Percentiles rank a stretch among this genome's conserved stretches.
Evolutionary conservation across 2,329 filamentous ascomycete species (phyloP).

Genomic region (Lasiodiplodia hormozganensis): DNA sequence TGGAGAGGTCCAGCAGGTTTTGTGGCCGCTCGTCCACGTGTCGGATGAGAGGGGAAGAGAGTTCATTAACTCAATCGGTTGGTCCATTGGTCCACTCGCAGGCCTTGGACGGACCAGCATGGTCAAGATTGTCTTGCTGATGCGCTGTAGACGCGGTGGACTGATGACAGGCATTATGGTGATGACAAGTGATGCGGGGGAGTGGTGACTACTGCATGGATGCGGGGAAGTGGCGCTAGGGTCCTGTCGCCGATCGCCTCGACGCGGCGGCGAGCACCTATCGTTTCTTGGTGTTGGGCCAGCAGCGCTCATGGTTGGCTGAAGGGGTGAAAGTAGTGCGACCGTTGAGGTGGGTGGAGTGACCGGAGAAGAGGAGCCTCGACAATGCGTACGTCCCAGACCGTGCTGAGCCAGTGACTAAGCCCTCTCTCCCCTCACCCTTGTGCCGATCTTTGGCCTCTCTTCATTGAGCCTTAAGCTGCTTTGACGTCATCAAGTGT

Average conservation of each 20-base stretch:
- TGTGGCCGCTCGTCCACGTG: background rate
- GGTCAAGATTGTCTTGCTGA: constrained; percentile 6
- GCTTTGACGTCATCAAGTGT: background rate
- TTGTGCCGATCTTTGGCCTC: constrained; percentile 3
- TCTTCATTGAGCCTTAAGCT: background rate
- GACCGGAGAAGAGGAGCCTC: background rate
- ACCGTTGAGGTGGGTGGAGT: background rate
- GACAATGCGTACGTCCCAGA: background rate
- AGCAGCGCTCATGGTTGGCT: background rate
- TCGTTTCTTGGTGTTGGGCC: background rate
- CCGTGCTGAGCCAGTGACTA: background rate
- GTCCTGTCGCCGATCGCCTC: background rate
- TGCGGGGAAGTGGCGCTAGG: constrained; percentile 7
- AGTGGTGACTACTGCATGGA: background rate
- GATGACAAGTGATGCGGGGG: constrained; percentile 4
- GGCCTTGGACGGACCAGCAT: background rate
- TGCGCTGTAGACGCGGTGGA: background rate
- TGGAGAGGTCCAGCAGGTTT: background rate
- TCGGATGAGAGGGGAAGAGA: constrained; percentile 14
- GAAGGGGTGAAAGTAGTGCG: background rate
- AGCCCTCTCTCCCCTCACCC: background rate
- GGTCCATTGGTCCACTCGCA: background rate
- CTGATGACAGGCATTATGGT: background rate
- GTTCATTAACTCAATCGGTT: constrained; percentile 9
- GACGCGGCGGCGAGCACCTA: constrained; percentile 1